Base-by-base conservation (phyloP, 345 rosid genomes). In the Citrus trifoliata region DNA sequence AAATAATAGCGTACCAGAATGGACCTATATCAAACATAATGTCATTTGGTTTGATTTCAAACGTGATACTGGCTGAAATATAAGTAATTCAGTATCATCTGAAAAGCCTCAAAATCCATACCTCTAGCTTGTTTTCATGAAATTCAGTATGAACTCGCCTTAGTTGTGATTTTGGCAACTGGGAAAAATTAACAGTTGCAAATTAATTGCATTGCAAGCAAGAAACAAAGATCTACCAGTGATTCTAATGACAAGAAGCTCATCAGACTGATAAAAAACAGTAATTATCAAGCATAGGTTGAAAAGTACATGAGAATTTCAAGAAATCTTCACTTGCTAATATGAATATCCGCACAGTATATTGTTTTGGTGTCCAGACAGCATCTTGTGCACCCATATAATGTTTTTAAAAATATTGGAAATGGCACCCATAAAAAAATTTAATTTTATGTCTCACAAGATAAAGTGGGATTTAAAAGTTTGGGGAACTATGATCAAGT, bases 101-200 rank as follows among this genome's bases (percentile, higher is more conserved):
- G 30, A 60, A 70, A 56, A 32, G 61, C 37, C 70, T 4, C 59
- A 81, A 40, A 22, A 28, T 63, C 64, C 79, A 65, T 86, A 93
- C 98, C 96, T 93, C 88, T 74, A 93, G 79, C 76, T 80, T 81
- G 79, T 88, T 84, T 59, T 91, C 96, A 42, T 91, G 97, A 71
- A 95, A 95, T 51, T 90, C 93, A 71, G 90, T 82, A 84, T 95
- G 98, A 71, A 93, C 93, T 75, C 71, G 85, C 86, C 97, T 87
- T 37, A 93, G 87, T 83, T 90, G 88, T 71, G 93, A 82, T 76
- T 91, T 91, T 80, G 94, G 88, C 87, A 95, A 86, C 98, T 95
- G 92, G 16, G 14, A 51, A 71, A 84, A 61, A 67, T 75, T 67
- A 81, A 24, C 8, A 53, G 58, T 38, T 32, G 40, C 25, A 25